Conservation (phyloP, 2,329 filamentous ascomycete species). For the Eurotiales sp. region DNA sequence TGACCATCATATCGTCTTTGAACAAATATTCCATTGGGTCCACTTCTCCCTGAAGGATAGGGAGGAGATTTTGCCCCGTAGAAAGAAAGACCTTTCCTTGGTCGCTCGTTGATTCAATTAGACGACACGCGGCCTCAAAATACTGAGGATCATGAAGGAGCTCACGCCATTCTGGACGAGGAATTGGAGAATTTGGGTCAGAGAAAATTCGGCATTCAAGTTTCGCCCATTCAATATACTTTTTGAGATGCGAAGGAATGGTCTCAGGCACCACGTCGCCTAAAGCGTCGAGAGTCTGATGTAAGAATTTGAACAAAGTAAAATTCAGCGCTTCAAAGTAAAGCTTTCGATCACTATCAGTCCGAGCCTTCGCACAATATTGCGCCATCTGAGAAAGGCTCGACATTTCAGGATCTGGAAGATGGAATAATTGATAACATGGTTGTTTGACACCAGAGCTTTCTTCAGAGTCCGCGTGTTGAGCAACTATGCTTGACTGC, state of each 20-base stretch:
- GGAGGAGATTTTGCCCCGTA: conserved; percentile 26
- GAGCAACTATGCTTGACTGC: not conserved
- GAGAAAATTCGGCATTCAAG: not conserved
- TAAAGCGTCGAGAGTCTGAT: conserved; percentile 6
- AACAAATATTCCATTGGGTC: conserved; percentile 3
- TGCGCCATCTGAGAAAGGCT: conserved; percentile 18
- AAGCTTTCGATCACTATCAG: not conserved
- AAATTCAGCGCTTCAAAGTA: not conserved
- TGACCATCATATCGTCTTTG: not conserved
- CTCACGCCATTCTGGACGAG: not conserved
- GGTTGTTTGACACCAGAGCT: not conserved
- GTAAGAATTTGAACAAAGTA: not conserved
- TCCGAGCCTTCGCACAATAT: conserved; percentile 16
- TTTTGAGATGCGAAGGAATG: not conserved
- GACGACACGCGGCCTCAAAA: not conserved
- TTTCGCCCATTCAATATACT: not conserved
- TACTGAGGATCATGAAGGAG: not conserved
- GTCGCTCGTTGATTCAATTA: conserved; percentile 18
- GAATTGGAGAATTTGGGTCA: not conserved
- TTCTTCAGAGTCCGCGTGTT: not conserved
- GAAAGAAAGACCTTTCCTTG: conserved; percentile 31
- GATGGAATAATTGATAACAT: not conserved
- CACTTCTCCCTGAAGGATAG: conserved; percentile 1
- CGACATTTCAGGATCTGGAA: not conserved
- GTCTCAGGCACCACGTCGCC: not conserved